Conservation (phyloP, 345 rosid species). For the Schrenkiella parvula region DNA sequence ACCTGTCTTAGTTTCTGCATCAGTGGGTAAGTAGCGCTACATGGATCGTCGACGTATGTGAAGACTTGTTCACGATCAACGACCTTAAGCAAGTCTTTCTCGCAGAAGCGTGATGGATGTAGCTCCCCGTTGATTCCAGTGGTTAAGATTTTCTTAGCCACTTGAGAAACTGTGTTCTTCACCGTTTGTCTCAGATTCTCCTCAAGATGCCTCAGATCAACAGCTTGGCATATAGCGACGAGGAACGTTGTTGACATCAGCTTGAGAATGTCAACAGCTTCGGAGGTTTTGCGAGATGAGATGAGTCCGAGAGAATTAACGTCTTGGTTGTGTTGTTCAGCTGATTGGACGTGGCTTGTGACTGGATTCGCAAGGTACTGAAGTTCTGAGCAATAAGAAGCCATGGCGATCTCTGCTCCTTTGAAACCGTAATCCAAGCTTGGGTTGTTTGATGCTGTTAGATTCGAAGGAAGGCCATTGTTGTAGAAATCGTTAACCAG, state of each 20-base stretch:
- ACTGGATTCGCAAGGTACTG: slow-evolving; percentile 74
- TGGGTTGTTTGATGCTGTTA: slow-evolving; percentile 56
- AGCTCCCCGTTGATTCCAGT: slow-evolving; percentile 56
- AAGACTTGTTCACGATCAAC: slow-evolving; percentile 52
- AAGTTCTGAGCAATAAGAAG: slow-evolving; percentile 75
- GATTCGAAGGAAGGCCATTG: slow-evolving; percentile 80
- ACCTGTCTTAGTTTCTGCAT: slow-evolving; percentile 64
- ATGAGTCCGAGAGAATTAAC: slow-evolving; percentile 72
- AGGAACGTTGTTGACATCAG: slow-evolving; percentile 69
- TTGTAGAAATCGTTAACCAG: slow-evolving; percentile 76
- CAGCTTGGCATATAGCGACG: slow-evolving; percentile 63
- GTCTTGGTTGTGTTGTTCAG: slow-evolving; percentile 77
- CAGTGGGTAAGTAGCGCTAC: slow-evolving; percentile 52
- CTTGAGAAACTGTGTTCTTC: slow-evolving; percentile 52
- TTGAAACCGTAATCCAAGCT: slow-evolving; percentile 79
- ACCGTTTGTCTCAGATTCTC: slow-evolving; percentile 62
- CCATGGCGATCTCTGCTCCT: slow-evolving; percentile 87
- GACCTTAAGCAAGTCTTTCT: slow-evolving; percentile 54
- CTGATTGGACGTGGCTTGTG: slow-evolving; percentile 71
- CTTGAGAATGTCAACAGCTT: slow-evolving; percentile 60
- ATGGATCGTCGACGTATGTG: slow-evolving; percentile 62
- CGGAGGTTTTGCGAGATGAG: slow-evolving; percentile 61
- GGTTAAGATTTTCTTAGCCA: slow-evolving; percentile 48
- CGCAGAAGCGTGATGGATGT: slow-evolving; percentile 60
- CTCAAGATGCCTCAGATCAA: slow-evolving; percentile 68